Conservation (phyloP, 1,284 basidiomycete species). For the Ganoderma lingzhi region DNA sequence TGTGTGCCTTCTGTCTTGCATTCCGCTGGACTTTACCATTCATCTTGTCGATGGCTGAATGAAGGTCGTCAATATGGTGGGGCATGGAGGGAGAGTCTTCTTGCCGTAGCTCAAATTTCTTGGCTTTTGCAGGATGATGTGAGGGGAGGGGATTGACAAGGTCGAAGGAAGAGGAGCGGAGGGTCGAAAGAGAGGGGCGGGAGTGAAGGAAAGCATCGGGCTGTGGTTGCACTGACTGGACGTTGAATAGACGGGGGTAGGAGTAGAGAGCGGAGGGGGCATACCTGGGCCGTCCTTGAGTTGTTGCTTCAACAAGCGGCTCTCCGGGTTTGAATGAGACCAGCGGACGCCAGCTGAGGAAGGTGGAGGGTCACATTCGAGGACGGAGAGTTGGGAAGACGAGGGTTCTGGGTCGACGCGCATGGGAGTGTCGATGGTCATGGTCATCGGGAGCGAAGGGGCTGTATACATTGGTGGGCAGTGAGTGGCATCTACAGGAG, state of each 20-base stretch:
- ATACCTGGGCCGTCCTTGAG: background rate
- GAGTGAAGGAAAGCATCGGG: background rate
- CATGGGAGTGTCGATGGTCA: background rate
- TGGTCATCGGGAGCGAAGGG: background rate
- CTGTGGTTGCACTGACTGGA: background rate
- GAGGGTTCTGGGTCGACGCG: background rate
- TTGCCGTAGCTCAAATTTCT: background rate
- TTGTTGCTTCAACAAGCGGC: background rate
- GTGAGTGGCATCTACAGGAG: background rate
- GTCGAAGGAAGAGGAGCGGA: background rate
- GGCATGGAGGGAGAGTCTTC: conserved; percentile 9
- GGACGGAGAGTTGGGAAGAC: background rate
- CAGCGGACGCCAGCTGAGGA: background rate
- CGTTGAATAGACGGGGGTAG: background rate
- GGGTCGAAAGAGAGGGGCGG: background rate
- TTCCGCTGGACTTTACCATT: conserved; percentile 2
- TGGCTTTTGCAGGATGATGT: conserved; percentile 6
- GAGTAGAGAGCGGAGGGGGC: background rate
- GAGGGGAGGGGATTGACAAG: background rate
- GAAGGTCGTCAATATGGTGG: background rate
- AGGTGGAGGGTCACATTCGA: background rate
- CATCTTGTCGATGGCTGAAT: conserved; percentile 9
- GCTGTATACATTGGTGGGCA: background rate
- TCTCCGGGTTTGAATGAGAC: conserved; percentile 8
- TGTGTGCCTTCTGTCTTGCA: conserved; percentile 4